phyloP scores from a whole-genome alignment of 371 early-diverging fungal species.

The Apophysomyces trapeziformis region DNA sequence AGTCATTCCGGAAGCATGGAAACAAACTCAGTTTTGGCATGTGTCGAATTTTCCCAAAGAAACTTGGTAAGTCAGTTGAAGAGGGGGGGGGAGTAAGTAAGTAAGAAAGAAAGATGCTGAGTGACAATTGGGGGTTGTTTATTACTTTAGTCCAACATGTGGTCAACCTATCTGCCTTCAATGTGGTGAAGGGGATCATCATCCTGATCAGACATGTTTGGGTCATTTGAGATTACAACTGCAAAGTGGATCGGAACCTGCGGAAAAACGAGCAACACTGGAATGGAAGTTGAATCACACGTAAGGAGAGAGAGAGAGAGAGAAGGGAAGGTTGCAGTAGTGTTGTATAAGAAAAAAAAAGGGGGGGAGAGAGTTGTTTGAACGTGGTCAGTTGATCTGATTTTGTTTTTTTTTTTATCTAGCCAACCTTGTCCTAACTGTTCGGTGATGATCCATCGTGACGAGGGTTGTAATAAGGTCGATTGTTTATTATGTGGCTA shows the following conservation, averaged over 20 bases:
- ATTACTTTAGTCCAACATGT: conserved; percentile 30
- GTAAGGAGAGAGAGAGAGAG: conserved; percentile 20
- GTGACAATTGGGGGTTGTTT: neutral
- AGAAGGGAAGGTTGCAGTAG: no score
- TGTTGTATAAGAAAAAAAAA: no score
- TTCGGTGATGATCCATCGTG: conserved; percentile 73
- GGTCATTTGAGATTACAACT: conserved; percentile 40
- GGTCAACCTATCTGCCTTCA: conserved; percentile 52
- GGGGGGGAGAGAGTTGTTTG: no score
- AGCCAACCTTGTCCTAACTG: conserved; percentile 75
- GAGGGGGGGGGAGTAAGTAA: neutral
- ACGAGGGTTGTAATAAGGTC: conserved; percentile 82
- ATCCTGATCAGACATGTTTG: conserved; percentile 44
- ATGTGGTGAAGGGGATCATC: conserved; percentile 56
- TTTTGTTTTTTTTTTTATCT: conserved; percentile 10
- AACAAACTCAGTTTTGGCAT: conserved; percentile 72
- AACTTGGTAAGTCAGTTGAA: conserved; percentile 50
- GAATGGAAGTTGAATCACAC: conserved; percentile 59
- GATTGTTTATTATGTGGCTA: conserved; percentile 76
- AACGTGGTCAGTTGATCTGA: no score
- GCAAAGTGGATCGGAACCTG: conserved; percentile 13
- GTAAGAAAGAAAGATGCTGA: neutral
- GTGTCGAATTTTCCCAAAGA: conserved; percentile 61
- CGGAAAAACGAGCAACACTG: conserved; percentile 39
- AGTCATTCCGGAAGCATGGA: conserved; percentile 67